Base-by-base conservation (phyloP, 805 yeast species). In the Ogataea zsoltii region DNA sequence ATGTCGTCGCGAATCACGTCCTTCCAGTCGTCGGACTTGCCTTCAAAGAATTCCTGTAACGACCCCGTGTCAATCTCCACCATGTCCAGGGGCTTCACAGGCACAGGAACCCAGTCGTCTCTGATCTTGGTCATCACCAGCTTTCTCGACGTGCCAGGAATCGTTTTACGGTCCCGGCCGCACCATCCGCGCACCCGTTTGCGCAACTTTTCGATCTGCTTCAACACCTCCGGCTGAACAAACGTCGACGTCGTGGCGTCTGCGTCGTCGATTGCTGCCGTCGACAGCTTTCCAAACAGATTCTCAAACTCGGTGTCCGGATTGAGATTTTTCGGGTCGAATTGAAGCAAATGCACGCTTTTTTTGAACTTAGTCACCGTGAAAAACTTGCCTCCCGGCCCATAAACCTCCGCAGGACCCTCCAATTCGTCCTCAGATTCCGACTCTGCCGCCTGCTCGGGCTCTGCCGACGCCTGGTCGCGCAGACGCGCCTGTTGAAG, bases 51-150 rank as follows among this genome's bases (percentile, higher is more conserved):
- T 49, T 56, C 62, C 51, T 72, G 54, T 2, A 77, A 50, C 12
- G 78, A 78, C 1, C 61, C 65, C 0, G 49, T 46, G 0, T 58
- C 61, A 10, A 84, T 50, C 54, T 80, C 82, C 12, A 78, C 81
- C 88, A 85, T 80, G 0, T 64, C 56, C 32, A 87, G 56, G 12
- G 85, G 84, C 49, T 81, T 83, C 45, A 74, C 72, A 21, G 75
- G 66, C 0, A 88, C 79, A 1, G 96, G 96, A 7, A 86, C 59
- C 88, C 91, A 88, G 59, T 86, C 91, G 48, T 85, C 90, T 59
- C 85, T 77, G 36, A 88, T 80, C 56, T 83, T 82, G 0, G 95
- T 82, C 49, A 89, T 68, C 11, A 77, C 69, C 38, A 88, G 66
- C 54, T 85, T 85, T 50, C 89, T 74, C 0, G 80, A 65, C 0